These are phyloP conservation scores for Hericium rajendrae DNA, from an alignment of 768 basidiomycete species.

Conservation along the genomic window DNA sequence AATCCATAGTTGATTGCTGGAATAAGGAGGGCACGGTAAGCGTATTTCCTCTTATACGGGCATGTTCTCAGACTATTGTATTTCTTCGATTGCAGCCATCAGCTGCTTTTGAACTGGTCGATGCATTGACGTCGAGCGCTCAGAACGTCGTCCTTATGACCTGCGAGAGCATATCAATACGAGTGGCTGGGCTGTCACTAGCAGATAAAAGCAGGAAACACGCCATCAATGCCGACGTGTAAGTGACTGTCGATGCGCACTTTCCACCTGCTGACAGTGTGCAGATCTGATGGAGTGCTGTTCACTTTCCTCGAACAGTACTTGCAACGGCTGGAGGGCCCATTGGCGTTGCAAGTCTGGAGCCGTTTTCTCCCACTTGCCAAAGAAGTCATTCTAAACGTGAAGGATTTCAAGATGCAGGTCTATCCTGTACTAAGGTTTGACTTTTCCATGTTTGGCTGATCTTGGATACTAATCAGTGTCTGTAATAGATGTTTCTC, in stretches of 20 bases:
- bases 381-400: slow-evolving; percentile 61
- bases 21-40: slow-evolving; percentile 43
- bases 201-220: slow-evolving; percentile 51
- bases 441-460: neutral
- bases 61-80: neutral
- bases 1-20: slow-evolving; percentile 81
- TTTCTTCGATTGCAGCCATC: slow-evolving; percentile 6
- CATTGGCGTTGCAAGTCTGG: slow-evolving; percentile 92
- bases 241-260: slow-evolving; percentile 17
- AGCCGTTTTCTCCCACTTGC: slow-evolving; percentile 62
- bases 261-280: neutral
- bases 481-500: slow-evolving; percentile 32
- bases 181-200: slow-evolving; percentile 37
- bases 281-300: slow-evolving; percentile 59
- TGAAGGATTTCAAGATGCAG: slow-evolving; percentile 61
- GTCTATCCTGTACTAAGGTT: slow-evolving; percentile 69
- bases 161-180: slow-evolving; percentile 69
- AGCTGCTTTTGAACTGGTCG: slow-evolving; percentile 72
- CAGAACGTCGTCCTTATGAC: slow-evolving; percentile 83
- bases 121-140: slow-evolving; percentile 73
- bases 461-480: slow-evolving; percentile 32
- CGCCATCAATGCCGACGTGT: slow-evolving; percentile 61
- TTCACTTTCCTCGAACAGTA: slow-evolving; percentile 89
- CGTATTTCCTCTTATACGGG: neutral
- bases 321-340: slow-evolving; percentile 73